Percentiles rank a stretch among this genome's conserved stretches.
Conservation (phyloP, 345 rosid genomes). For the Pistacia vera region DNA sequence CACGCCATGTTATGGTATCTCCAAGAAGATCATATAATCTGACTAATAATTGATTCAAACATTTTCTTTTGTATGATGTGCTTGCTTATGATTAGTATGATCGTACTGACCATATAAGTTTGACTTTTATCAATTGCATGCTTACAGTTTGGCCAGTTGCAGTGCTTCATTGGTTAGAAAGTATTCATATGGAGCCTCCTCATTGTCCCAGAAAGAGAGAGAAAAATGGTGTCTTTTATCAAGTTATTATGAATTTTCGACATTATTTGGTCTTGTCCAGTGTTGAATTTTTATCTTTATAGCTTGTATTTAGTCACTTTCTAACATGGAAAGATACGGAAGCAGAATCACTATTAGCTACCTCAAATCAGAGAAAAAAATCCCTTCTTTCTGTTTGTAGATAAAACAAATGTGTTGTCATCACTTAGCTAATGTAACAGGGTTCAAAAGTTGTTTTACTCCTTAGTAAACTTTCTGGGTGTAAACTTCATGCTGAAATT, state of each 20-base stretch:
- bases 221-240: neutral
- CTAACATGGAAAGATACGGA: neutral
- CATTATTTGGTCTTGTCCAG: neutral
- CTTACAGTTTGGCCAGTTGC: neutral
- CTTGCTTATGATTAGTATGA: no score
- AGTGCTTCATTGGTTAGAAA: neutral
- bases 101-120: neutral
- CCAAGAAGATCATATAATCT: no score
- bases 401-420: no score
- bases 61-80: no score
- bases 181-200: neutral
- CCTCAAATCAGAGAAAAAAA: neutral
- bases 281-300: neutral
- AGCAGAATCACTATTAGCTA: neutral
- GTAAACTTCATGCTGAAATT: neutral
- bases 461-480: neutral
- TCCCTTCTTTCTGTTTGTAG: no score
- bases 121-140: neutral
- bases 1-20: no score
- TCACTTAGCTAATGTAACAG: neutral
- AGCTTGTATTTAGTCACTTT: neutral
- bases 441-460: neutral
- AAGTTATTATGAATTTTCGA: neutral
- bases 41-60: no score
- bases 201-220: neutral